phyloP scores from a whole-genome alignment of 805 yeast genomes.

The Yamadazyma akitaensis region DNA sequence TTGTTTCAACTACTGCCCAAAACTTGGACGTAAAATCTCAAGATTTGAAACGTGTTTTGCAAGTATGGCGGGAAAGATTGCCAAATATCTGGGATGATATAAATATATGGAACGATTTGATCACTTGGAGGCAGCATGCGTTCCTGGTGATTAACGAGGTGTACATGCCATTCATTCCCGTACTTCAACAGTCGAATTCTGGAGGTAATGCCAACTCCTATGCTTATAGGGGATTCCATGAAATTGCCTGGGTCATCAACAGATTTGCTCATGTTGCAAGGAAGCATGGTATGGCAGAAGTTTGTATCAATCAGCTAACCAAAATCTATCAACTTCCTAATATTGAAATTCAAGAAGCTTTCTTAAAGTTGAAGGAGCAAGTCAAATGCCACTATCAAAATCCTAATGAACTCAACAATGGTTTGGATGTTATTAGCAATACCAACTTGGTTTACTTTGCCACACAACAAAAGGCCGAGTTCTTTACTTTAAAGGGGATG shows the following conservation, averaged over 20 bases:
- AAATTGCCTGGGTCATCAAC: constrained; percentile 98
- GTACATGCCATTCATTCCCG: constrained; percentile 88
- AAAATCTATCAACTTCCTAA: constrained; percentile 94
- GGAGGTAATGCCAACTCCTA: constrained; percentile 81
- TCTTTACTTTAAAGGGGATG: constrained; percentile 97
- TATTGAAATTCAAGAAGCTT: constrained; percentile 97
- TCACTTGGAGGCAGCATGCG: constrained; percentile 98
- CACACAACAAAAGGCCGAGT: constrained; percentile 96
- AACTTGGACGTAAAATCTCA: constrained; percentile 90
- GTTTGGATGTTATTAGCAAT: constrained; percentile 93
- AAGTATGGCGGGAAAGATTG: constrained; percentile 96
- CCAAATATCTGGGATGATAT: constrained; percentile 98
- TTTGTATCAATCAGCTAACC: constrained; percentile 87
- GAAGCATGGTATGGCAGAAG: constrained; percentile 95
- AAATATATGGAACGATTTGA: constrained; percentile 94
- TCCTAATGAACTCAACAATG: constrained; percentile 86
- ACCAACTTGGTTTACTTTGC: constrained; percentile 95
- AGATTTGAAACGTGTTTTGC: constrained; percentile 89
- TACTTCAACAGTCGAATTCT: constrained; percentile 64
- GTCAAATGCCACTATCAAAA: constrained; percentile 97
- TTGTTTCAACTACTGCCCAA: constrained; percentile 86
- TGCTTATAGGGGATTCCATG: constrained; percentile 97
- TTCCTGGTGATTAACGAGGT: constrained; percentile 94
- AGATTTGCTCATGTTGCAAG: constrained; percentile 98
- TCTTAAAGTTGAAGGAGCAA: constrained; percentile 90